Percentiles rank a stretch among this genome's conserved stretches.
phyloP scores from a whole-genome alignment of 108 stramenopile species.

The Bacterosira constricta region DNA sequence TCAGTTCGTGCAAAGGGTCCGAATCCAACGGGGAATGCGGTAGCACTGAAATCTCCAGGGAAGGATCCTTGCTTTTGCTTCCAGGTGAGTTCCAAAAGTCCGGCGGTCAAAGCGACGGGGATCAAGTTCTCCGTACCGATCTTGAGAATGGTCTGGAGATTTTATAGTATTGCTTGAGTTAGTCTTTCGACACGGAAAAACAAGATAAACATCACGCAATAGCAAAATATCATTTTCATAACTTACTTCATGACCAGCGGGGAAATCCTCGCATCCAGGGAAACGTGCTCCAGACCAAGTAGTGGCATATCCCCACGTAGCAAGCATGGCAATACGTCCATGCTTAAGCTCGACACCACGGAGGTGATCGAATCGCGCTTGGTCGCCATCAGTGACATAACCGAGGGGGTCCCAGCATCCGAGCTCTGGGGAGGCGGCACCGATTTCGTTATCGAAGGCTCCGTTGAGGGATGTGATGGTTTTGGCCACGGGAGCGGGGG shows the following conservation, averaged over 20 bases:
- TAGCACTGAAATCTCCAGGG: conserved; percentile 42
- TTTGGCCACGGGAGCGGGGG: conserved; percentile 17
- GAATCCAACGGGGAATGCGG: conserved; percentile 45
- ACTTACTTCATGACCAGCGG: conserved; percentile 27
- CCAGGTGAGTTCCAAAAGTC: conserved; percentile 37
- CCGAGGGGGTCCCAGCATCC: conserved; percentile 58
- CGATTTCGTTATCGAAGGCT: conserved; percentile 50
- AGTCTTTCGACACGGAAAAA: neutral
- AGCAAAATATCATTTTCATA: neutral
- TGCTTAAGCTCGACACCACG: conserved; percentile 69
- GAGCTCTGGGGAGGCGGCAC: conserved; percentile 50
- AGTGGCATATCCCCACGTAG: conserved; percentile 63
- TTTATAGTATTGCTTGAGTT: neutral
- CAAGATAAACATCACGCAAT: neutral
- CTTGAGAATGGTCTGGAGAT: conserved; percentile 22
- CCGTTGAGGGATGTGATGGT: conserved; percentile 35
- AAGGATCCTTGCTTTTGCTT: conserved; percentile 56
- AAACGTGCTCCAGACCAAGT: conserved; percentile 48
- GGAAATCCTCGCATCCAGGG: conserved; percentile 50
- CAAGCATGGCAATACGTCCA: conserved; percentile 70
- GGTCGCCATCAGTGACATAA: conserved; percentile 56
- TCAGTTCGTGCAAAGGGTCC: conserved; percentile 41
- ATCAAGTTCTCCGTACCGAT: conserved; percentile 34
- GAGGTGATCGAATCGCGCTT: conserved; percentile 50
- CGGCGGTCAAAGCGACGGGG: conserved; percentile 31